A percentile compares a stretch with the other conserved stretches of the same genome.
Conservation (phyloP, 345 rosid genomes). For the Salix koriyanagi region DNA sequence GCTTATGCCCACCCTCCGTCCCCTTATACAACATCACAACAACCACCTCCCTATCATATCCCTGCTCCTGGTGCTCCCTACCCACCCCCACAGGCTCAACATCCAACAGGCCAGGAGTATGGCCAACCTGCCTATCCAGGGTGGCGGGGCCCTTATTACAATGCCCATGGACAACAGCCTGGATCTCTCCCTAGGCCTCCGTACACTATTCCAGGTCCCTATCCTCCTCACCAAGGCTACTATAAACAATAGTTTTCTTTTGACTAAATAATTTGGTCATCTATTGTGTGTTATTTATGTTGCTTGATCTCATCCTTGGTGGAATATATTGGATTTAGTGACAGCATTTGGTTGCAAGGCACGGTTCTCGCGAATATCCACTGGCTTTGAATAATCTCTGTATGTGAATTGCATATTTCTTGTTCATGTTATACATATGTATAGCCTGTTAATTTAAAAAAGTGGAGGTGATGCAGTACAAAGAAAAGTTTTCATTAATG, state of each 20-base stretch:
- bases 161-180: slow-evolving; percentile 65
- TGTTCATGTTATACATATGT: background rate
- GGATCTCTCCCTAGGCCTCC: slow-evolving; percentile 72
- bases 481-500: background rate
- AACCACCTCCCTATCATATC: slow-evolving; percentile 51
- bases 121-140: slow-evolving; percentile 85
- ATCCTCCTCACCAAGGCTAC: slow-evolving; percentile 74
- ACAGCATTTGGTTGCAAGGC: slow-evolving; percentile 3
- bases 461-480: background rate
- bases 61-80: slow-evolving; percentile 45
- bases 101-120: slow-evolving; percentile 57
- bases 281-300: background rate
- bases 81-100: slow-evolving; percentile 54
- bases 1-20: slow-evolving; percentile 53
- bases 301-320: background rate
- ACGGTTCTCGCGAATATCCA: background rate
- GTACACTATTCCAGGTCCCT: slow-evolving; percentile 65
- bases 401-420: background rate
- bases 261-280: background rate
- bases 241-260: slow-evolving; percentile 49
- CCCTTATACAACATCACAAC: slow-evolving; percentile 53
- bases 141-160: slow-evolving; percentile 89
- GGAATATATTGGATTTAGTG: slow-evolving; percentile 9
- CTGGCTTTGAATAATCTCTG: background rate
- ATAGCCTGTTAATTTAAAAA: background rate